Evolutionary conservation across 139 green algal species (phyloP).

Genomic region (Spirogloea muscicola): DNA sequence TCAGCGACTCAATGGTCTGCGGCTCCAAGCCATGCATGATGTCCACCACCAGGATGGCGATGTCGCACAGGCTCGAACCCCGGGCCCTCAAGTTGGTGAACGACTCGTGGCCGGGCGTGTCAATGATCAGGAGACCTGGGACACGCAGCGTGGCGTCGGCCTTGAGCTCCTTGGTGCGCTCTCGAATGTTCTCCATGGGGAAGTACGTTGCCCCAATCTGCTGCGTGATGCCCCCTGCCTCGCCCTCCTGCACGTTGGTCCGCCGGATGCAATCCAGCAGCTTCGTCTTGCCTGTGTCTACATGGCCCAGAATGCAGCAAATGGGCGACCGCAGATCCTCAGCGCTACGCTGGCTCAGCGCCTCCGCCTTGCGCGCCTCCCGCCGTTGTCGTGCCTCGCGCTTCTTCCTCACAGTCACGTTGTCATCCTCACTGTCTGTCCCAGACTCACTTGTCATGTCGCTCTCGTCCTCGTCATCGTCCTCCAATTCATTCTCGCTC

Average conservation of each 20-base stretch:
- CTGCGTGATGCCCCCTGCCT: conserved; percentile 98
- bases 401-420: conserved; percentile 33
- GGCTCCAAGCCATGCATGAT: conserved; percentile 98
- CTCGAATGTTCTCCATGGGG: conserved; percentile 72
- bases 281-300: conserved; percentile 99
- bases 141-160: conserved; percentile 33
- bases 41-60: conserved; percentile 96
- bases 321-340: conserved; percentile 92
- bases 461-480: conserved; percentile 46
- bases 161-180: conserved; percentile 65
- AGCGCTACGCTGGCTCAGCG: conserved; percentile 40
- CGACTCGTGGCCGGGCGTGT: conserved; percentile 95
- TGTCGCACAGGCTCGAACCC: conserved; percentile 91
- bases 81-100: conserved; percentile 95
- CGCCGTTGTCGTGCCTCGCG: conserved; percentile 19
- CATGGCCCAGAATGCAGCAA: conserved; percentile 98
- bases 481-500: conserved; percentile 33
- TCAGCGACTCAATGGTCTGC: conserved; percentile 98
- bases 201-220: conserved; percentile 99
- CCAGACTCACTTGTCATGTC: conserved; percentile 65
- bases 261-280: conserved; percentile 96
- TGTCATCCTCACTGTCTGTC: conserved; percentile 18
- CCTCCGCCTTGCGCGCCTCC: conserved; percentile 21
- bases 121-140: conserved; percentile 92
- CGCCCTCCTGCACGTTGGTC: conserved; percentile 96